Evolutionary conservation across 345 rosid species (phyloP), one percentile per base, ranked within the genome.

Genomic region (Noccaea caerulescens): DNA sequence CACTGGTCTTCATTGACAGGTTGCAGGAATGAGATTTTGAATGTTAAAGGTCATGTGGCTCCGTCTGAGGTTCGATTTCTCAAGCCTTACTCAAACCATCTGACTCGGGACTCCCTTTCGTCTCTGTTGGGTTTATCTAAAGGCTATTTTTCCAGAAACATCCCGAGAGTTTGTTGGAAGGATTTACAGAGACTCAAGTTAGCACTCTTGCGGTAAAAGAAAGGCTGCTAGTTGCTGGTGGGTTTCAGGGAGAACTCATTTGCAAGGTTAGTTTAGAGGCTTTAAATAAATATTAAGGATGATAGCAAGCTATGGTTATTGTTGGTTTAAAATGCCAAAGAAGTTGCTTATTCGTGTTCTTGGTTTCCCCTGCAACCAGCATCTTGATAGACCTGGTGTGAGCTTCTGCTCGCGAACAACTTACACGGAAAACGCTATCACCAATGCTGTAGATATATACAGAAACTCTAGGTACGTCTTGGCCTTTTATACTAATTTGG

Each of bases 371-470:
- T 53, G 14, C 38, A 60, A 27, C 30, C 84, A 93, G 97, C 82
- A 81, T 80, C 78, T 91, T 58, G 97, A 89, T 80, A 84, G 95
- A 66, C 92, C 87, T 45, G 99, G 97, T 64, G 79, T 91, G 41
- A 87, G 89, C 82, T 93, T 85, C 80, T 91, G 98, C 77, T 84
- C 86, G 54, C 83, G 96, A 68, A 85, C 96, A 75, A 89, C 97
- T 59, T 80, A 86, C 76, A 91, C 88, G 36, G 96, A 94, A 61
- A 91, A 94, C 69, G 97, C 96, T 6, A 89, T 94, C 72, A 91
- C 96, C 46, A 94, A 91, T 75, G 96, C 97, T 9, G 83, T 91
- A 62, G 97, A 94, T 80, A 91, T 94, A 61, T 94, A 87, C 73
- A 85, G 59, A 47, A 80, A 76, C 61, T 77, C 87, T 8, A 88